A percentile compares a stretch with the other conserved stretches of the same genome.
These are phyloP conservation scores for Dipteronia sinensis DNA, from an alignment of 345 rosid species.

Conservation along the genomic window DNA sequence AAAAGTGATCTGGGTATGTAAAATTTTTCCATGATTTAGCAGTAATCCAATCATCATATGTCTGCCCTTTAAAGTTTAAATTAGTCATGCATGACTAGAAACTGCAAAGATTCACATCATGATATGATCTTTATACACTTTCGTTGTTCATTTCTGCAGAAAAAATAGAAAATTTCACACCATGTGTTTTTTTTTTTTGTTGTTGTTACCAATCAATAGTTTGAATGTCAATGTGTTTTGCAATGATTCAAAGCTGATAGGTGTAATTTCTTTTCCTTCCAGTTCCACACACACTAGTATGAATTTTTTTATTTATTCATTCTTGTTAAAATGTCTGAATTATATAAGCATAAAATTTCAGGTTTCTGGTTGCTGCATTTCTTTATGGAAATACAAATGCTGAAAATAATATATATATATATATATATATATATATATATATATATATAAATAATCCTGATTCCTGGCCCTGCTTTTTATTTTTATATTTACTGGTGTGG, in stretches of 20 bases:
- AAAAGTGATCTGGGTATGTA: background rate
- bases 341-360: constrained; percentile 1
- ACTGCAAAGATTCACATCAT: constrained; percentile 1
- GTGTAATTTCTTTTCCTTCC: background rate
- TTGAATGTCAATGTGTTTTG: constrained; percentile 9
- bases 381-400: no score
- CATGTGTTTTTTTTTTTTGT: constrained; percentile 23
- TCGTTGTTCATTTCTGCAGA: constrained; percentile 6
- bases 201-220: constrained; percentile 20
- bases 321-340: background rate
- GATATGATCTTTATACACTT: constrained; percentile 21
- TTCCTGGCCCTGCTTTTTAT: background rate
- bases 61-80: background rate
- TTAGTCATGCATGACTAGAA: background rate
- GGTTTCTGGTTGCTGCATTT: constrained; percentile 1
- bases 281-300: background rate
- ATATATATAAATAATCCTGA: background rate
- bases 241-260: constrained; percentile 13
- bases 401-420: no score
- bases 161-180: background rate
- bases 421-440: no score
- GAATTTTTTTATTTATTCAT: no score
- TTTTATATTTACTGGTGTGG: constrained; percentile 13
- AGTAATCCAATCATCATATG: constrained; percentile 26
- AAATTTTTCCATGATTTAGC: constrained; percentile 15